Base-by-base conservation (phyloP, 768 basidiomycete species). In the Pisolithus microcarpus region DNA sequence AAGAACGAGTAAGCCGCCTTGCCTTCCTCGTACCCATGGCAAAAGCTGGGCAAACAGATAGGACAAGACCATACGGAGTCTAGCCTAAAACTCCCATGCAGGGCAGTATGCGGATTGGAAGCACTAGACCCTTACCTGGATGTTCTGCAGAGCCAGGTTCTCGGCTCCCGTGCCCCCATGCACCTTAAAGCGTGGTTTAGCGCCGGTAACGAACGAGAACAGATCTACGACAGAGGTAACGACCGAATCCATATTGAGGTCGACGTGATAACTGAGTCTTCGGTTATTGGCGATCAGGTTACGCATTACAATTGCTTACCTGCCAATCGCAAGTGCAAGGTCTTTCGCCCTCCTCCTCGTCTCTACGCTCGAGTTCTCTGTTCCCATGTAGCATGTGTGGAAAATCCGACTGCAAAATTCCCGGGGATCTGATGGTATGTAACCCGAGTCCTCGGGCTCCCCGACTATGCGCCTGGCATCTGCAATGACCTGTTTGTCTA, bases 321-420 rank as follows among this genome's bases (percentile, higher is more conserved):
- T 87, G 61, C 95, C 95, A 49, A 99, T 94, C 0, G 91, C 87
- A 37, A 83, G 77, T 6, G 89, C 81, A 4, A 99, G 78, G 40
- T 87, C 82, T 65, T 90, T 94, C 1, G 96, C 96, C 31, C 96
- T 75, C 54, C 75, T 70, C 10, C 91, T 74, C 7, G 96, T 98
- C 59, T 96, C 96, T 0, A 66, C 66, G 53, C 85, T 91, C 7
- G 95, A 97, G 65, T 98, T 94, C 66, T 93, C 90, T 0, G 96
- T 99, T 5, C 95, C 95, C 96, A 99, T 98, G 69, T 95, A 99
- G 68, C 92, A 96, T 0, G 94, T 95, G 66, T 98, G 94, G 73
- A 99, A 95, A 49, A 98, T 84, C 23, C 91, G 77, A 48, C 73
- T 75, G 24, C 82, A 81, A 59, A 97, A 92, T 63, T 98, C 96